A percentile compares a stretch with the other conserved stretches of the same genome.
These are phyloP conservation scores for Aspergillus transmontanensis DNA, from an alignment of 2,329 filamentous ascomycete genomes.

Conservation along the genomic window DNA sequence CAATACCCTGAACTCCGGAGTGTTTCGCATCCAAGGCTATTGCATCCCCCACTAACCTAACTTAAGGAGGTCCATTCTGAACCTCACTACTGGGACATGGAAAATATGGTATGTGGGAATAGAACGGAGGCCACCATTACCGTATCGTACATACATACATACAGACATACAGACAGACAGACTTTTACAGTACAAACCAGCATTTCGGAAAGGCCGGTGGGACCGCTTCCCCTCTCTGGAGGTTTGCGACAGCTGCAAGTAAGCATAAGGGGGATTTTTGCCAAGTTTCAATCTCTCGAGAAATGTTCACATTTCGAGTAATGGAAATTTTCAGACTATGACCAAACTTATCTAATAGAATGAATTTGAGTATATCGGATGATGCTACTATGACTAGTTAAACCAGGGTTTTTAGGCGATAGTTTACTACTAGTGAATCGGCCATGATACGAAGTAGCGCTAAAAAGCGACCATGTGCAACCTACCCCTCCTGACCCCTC, in stretches of 20 bases:
- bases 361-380: background rate
- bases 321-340: background rate
- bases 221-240: slow-evolving; percentile 14
- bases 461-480: slow-evolving; percentile 14
- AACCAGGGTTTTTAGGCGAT: background rate
- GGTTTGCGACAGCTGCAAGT: slow-evolving; percentile 19
- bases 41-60: background rate
- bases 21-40: background rate
- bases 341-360: background rate
- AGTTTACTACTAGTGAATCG: background rate
- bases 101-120: background rate
- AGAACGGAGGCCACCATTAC: background rate
- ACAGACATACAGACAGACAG: background rate
- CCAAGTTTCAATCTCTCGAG: background rate
- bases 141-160: slow-evolving; percentile 4
- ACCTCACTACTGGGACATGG: background rate
- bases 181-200: slow-evolving; percentile 8
- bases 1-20: background rate
- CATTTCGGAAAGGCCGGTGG: slow-evolving; percentile 21
- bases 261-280: background rate
- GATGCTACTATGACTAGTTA: background rate
- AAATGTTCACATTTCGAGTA: background rate
- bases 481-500: slow-evolving; percentile 8
- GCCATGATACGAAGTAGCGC: background rate
- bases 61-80: background rate